Evolutionary conservation across 2,329 filamentous ascomycete species (phyloP).

Genomic region (Monosporascus sp.): DNA sequence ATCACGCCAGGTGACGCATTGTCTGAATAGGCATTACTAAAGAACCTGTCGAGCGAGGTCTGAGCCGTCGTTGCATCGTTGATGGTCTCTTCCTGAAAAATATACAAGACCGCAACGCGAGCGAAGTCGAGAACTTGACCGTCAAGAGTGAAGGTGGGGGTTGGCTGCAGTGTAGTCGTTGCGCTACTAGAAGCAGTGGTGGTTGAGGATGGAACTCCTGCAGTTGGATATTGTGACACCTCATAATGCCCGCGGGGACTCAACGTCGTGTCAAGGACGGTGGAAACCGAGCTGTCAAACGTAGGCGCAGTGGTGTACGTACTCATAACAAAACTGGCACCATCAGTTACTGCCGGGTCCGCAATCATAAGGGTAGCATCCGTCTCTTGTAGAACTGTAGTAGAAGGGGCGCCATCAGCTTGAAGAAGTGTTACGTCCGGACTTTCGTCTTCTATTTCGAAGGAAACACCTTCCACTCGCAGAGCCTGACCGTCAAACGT

Average conservation of each 20-base stretch:
- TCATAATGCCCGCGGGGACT: conserved; percentile 10
- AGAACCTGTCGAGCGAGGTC: conserved; percentile 48
- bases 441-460: conserved; percentile 20
- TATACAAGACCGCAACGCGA: conserved; percentile 55
- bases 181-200: conserved; percentile 14
- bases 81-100: conserved; percentile 52
- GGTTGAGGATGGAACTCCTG: conserved; percentile 16
- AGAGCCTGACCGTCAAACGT: conserved; percentile 64
- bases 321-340: conserved; percentile 15
- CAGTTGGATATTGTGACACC: conserved; percentile 4
- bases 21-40: conserved; percentile 34
- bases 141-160: conserved; percentile 42
- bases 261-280: conserved; percentile 28
- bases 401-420: conserved; percentile 7
- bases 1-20: conserved; percentile 14
- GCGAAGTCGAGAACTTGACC: conserved; percentile 60
- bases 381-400: conserved; percentile 24
- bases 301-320: conserved; percentile 17
- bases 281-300: conserved; percentile 17
- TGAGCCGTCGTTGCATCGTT: conserved; percentile 51
- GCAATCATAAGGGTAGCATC: conserved; percentile 29
- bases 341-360: conserved; percentile 15
- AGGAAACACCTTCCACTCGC: conserved; percentile 26
- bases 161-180: conserved; percentile 20
- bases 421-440: conserved; percentile 13